Percentiles rank a stretch among this genome's conserved stretches.
Conservation (phyloP, 163 green algal genomes). For the Chlorella variabilis region DNA sequence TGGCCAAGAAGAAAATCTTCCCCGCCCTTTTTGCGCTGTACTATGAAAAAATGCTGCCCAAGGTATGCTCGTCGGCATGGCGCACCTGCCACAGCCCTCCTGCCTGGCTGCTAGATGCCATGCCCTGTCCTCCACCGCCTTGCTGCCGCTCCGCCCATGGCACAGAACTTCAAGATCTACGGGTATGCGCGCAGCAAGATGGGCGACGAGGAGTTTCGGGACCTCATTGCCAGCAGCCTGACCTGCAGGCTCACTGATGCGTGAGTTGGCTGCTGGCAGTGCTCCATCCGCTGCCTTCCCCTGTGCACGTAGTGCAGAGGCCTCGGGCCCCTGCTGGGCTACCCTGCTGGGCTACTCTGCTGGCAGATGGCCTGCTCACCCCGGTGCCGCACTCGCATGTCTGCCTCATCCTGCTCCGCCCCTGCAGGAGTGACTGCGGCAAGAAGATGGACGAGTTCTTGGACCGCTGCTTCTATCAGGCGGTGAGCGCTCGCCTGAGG, state of each 20-base stretch:
- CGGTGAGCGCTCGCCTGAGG: slow-evolving; percentile 55
- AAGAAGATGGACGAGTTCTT: slow-evolving; percentile 91
- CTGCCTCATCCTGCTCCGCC: not conserved
- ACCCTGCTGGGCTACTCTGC: too few species aligned
- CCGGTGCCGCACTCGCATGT: too few species aligned
- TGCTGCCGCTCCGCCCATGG: not conserved
- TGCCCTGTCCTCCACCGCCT: slow-evolving; percentile 2
- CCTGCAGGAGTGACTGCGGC: slow-evolving; percentile 75
- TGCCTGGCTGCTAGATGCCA: not conserved
- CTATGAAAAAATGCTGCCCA: slow-evolving; percentile 90
- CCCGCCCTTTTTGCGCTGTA: slow-evolving; percentile 96
- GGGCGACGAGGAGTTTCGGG: slow-evolving; percentile 87
- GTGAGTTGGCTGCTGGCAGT: slow-evolving; percentile 36
- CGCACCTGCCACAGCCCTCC: not conserved
- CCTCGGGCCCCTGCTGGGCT: too few species aligned
- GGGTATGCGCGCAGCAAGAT: slow-evolving; percentile 96
- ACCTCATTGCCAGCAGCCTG: slow-evolving; percentile 81
- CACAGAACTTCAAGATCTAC: slow-evolving; percentile 81
- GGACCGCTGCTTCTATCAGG: slow-evolving; percentile 88
- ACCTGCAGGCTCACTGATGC: slow-evolving; percentile 83
- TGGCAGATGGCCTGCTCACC: too few species aligned
- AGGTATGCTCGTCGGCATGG: slow-evolving; percentile 53
- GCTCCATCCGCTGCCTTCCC: too few species aligned
- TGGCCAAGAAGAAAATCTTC: slow-evolving; percentile 98
- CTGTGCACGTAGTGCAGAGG: too few species aligned